Base-by-base conservation (phyloP, 2,329 filamentous ascomycete species). In the Xylariaceae sp. region DNA sequence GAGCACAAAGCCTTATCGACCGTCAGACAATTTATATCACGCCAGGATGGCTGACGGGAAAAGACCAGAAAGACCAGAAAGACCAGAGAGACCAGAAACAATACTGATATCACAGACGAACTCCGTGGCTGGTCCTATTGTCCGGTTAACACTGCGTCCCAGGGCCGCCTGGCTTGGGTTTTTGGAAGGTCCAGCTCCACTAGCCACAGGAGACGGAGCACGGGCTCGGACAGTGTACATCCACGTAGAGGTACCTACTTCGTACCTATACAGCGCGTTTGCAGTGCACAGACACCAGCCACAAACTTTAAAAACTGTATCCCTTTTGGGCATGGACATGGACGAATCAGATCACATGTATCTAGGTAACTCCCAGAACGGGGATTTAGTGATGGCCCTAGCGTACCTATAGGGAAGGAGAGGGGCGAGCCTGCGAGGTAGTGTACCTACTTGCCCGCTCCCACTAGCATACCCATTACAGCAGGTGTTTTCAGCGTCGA, bases 121-220 rank as follows among this genome's bases (percentile, higher is more conserved):
- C 48, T 48, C 44, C 29, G 43, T 53, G 37, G 41, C 56, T 53
- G 37, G 39, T 58, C 53, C 45, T 61, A 51, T 53, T 61, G 53
- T 53, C 53, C 53, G 55, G 57, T 55, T 56, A 59, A 53, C 54
- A 55, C 57, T 49, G 48, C 53, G 58, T 65, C 62, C 61, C 56
- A 60, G 50, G 53, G 49, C 42, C 39, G 41, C 45, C 53, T 53
- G 57, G 60, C 61, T 65, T 65, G 60, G 49, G 61, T 63, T 67
- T 67, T 66, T 65, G 59, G 41, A 56, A 65, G 65, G 61, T 63
- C 62, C 49, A 60, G 57, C 52, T 51, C 40, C 55, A 62, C 61
- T 51, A 63, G 61, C 62, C 62, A 64, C 62, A 58, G 42, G 32
- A 45, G 41, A 41, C 12, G 41, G 21, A 21, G 19, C 15, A 22